Conservation (phyloP, 345 rosid genomes). For the Salix brachista region DNA sequence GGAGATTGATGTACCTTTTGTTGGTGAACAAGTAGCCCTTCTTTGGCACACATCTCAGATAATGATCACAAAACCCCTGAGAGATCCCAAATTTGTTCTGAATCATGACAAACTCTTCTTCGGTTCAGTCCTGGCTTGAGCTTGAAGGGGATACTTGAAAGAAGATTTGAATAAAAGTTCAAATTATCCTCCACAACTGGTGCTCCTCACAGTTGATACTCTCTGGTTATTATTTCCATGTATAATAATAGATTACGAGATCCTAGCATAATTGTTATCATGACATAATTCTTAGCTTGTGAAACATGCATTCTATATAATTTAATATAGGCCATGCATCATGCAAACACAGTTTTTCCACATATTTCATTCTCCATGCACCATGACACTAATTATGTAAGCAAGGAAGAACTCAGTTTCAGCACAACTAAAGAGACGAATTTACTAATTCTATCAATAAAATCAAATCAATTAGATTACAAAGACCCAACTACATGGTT, state of each 20-base stretch:
- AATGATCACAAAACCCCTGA: background rate
- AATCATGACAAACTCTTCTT: background rate
- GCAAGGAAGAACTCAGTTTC: background rate
- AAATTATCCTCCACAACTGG: no score
- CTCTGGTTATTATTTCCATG: no score
- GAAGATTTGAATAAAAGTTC: no score
- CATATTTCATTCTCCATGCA: no score
- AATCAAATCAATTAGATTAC: constrained; percentile 4
- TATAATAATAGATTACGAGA: no score
- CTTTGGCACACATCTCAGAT: background rate
- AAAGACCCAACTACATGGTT: background rate
- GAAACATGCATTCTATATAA: no score
- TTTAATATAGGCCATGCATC: no score
- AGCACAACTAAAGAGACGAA: background rate
- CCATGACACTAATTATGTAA: background rate
- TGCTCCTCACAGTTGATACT: no score
- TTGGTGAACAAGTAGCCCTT: background rate
- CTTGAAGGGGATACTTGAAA: background rate
- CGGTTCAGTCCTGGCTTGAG: background rate
- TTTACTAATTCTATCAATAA: background rate
- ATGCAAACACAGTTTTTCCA: no score
- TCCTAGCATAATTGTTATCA: no score
- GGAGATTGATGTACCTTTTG: background rate
- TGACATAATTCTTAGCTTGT: no score
- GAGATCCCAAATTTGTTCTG: background rate